A percentile compares a stretch with the other conserved stretches of the same genome.
Conservation (phyloP, 371 early-diverging fungal species). For the Mortierella sp. region DNA sequence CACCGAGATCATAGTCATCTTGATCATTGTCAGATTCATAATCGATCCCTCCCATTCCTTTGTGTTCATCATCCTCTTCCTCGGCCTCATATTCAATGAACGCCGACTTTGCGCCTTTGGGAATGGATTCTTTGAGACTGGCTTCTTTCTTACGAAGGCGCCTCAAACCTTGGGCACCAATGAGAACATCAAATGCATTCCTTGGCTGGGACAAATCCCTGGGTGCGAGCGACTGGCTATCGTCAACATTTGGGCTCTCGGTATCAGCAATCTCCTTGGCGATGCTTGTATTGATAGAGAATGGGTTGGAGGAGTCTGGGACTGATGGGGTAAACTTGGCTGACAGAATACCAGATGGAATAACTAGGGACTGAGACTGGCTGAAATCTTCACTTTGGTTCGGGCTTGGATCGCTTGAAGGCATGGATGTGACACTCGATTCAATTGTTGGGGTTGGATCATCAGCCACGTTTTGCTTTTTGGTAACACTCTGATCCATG, state of each 20-base stretch:
- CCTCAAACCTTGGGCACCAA: slow-evolving; percentile 11
- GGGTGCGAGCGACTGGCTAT: not conserved
- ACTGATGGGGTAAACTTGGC: slow-evolving; percentile 25
- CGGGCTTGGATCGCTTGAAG: slow-evolving; percentile 11
- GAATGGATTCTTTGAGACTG: slow-evolving; percentile 11
- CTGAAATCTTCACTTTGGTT: slow-evolving; percentile 12
- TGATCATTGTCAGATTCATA: slow-evolving; percentile 52
- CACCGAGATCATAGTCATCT: slow-evolving; percentile 51
- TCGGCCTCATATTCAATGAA: slow-evolving; percentile 57
- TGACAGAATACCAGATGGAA: slow-evolving; percentile 27
- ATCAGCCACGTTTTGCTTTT: not conserved
- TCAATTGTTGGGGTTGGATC: not conserved
- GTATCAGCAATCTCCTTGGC: not conserved
- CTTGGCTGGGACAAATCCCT: not conserved
- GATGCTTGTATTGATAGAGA: not conserved
- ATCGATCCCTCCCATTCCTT: slow-evolving; percentile 52
- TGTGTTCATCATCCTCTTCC: slow-evolving; percentile 54
- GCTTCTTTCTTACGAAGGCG: slow-evolving; percentile 28
- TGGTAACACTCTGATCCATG: not conserved
- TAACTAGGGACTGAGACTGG: slow-evolving; percentile 11
- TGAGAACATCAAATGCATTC: slow-evolving; percentile 47
- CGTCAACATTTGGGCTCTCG: not conserved
- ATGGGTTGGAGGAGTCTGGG: slow-evolving; percentile 11
- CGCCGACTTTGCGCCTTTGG: slow-evolving; percentile 33
- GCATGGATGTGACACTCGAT: slow-evolving; percentile 1